A percentile compares a stretch with the other conserved stretches of the same genome.
Conservation (phyloP, 2,329 filamentous ascomycete genomes). For the Aspergillus piperis region DNA sequence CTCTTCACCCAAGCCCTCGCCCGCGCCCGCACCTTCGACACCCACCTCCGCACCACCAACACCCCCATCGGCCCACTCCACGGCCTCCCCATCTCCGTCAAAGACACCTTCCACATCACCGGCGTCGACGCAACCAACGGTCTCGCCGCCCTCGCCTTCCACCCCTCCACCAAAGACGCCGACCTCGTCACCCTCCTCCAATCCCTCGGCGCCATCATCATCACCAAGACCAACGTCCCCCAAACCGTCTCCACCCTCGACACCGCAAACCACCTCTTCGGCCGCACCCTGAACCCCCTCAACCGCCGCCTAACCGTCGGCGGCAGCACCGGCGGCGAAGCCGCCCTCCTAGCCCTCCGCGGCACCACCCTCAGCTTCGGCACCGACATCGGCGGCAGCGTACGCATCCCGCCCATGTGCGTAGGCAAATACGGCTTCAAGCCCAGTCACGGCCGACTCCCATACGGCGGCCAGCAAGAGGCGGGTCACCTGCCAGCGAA, state of each 20-base stretch:
- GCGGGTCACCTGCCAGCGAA: slow-evolving; percentile 49
- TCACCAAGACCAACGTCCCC: slow-evolving; percentile 70
- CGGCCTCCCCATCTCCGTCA: slow-evolving; percentile 60
- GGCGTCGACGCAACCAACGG: slow-evolving; percentile 58
- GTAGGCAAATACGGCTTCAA: slow-evolving; percentile 56
- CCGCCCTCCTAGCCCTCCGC: slow-evolving; percentile 59
- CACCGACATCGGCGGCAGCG: slow-evolving; percentile 59
- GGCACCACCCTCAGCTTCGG: slow-evolving; percentile 63
- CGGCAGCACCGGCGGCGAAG: slow-evolving; percentile 68
- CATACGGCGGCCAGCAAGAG: slow-evolving; percentile 54
- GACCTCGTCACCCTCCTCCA: slow-evolving; percentile 61
- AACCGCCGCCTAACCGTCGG: slow-evolving; percentile 63
- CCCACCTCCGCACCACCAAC: slow-evolving; percentile 41
- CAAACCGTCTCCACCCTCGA: slow-evolving; percentile 59
- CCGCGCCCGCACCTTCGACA: slow-evolving; percentile 53
- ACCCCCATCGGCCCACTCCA: slow-evolving; percentile 60
- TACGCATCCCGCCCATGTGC: slow-evolving; percentile 53
- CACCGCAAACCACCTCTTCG: slow-evolving; percentile 63
- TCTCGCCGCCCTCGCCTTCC: slow-evolving; percentile 61
- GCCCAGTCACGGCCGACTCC: slow-evolving; percentile 50
- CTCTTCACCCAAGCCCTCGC: slow-evolving; percentile 52
- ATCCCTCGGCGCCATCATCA: slow-evolving; percentile 64
- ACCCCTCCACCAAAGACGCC: slow-evolving; percentile 59
- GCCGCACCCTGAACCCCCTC: slow-evolving; percentile 63
- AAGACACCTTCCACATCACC: slow-evolving; percentile 48